phyloP scores from a whole-genome alignment of 176 grass and related monocot genomes.

The Poa annua region DNA sequence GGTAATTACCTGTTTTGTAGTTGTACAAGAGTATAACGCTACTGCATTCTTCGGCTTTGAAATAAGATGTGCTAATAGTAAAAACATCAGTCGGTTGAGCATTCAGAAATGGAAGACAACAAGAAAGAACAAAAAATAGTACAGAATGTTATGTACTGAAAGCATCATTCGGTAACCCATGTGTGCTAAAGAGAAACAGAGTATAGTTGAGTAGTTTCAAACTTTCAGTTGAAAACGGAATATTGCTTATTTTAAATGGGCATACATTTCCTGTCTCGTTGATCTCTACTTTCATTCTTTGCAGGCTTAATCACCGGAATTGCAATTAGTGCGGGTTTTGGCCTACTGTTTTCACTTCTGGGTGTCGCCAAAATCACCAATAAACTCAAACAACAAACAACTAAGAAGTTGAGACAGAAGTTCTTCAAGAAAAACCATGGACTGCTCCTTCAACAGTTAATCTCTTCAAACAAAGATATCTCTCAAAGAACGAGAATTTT shows the following conservation, averaged over 20 bases:
- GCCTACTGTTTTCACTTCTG: slow-evolving; percentile 35
- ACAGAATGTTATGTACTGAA: not conserved
- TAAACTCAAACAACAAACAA: slow-evolving; percentile 29
- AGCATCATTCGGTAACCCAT: too few species aligned
- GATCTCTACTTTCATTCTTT: not conserved
- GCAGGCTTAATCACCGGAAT: slow-evolving; percentile 45
- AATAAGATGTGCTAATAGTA: too few species aligned
- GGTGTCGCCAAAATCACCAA: slow-evolving; percentile 33
- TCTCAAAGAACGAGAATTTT: slow-evolving; percentile 53
- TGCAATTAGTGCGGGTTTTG: slow-evolving; percentile 42
- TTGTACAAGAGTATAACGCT: not conserved
- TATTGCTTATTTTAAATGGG: too few species aligned
- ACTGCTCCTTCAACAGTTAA: slow-evolving; percentile 52
- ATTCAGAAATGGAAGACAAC: not conserved
- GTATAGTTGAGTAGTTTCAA: not conserved
- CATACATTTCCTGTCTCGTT: too few species aligned
- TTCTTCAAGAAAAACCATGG: slow-evolving; percentile 60
- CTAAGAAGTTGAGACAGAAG: slow-evolving; percentile 29
- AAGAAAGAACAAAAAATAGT: not conserved
- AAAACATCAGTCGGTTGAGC: too few species aligned
- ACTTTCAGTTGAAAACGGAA: too few species aligned
- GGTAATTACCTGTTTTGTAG: not conserved
- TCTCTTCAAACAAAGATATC: slow-evolving; percentile 49
- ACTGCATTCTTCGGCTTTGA: not conserved
- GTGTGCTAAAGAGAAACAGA: too few species aligned